These are phyloP conservation scores for Pholiota adiposa DNA, from an alignment of 1,284 basidiomycete species.

Conservation along the genomic window DNA sequence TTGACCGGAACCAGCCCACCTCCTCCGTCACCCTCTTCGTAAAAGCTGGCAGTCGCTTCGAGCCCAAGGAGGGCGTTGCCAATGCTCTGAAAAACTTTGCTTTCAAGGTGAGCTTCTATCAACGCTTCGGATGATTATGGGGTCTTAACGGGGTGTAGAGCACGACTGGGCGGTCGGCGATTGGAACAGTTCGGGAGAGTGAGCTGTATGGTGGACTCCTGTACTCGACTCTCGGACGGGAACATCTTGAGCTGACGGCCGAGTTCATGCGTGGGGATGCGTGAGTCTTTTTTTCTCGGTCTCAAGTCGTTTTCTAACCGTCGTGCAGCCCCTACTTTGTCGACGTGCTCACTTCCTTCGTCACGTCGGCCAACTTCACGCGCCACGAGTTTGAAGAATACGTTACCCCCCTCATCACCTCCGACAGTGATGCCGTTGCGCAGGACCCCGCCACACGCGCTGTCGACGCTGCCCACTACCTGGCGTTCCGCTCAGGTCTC, in stretches of 20 bases:
- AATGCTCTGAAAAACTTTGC: conserved; percentile 95
- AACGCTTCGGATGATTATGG: not conserved
- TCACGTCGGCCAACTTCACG: conserved; percentile 83
- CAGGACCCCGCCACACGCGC: conserved; percentile 68
- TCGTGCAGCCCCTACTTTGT: conserved; percentile 79
- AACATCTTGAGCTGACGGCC: conserved; percentile 91
- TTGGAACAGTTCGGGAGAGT: conserved; percentile 91
- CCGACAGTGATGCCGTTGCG: conserved; percentile 70
- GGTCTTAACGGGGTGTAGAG: conserved; percentile 49
- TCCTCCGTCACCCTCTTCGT: conserved; percentile 87
- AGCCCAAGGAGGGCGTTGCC: conserved; percentile 85
- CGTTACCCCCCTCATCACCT: conserved; percentile 76
- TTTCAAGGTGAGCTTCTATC: conserved; percentile 77
- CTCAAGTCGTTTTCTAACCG: conserved; percentile 4
- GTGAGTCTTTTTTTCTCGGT: conserved; percentile 60
- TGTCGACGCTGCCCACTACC: conserved; percentile 82
- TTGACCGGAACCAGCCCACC: conserved; percentile 83
- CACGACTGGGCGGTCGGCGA: conserved; percentile 83
- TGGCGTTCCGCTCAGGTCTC: conserved; percentile 92
- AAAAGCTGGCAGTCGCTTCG: conserved; percentile 89
- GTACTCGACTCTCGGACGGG: conserved; percentile 84
- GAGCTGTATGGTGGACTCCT: conserved; percentile 96
- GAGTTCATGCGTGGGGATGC: conserved; percentile 97
- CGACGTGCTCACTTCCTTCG: conserved; percentile 81
- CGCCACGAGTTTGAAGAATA: conserved; percentile 88